phyloP scores from a whole-genome alignment of 331 rosid genomes.

The Pyrus hybrid region DNA sequence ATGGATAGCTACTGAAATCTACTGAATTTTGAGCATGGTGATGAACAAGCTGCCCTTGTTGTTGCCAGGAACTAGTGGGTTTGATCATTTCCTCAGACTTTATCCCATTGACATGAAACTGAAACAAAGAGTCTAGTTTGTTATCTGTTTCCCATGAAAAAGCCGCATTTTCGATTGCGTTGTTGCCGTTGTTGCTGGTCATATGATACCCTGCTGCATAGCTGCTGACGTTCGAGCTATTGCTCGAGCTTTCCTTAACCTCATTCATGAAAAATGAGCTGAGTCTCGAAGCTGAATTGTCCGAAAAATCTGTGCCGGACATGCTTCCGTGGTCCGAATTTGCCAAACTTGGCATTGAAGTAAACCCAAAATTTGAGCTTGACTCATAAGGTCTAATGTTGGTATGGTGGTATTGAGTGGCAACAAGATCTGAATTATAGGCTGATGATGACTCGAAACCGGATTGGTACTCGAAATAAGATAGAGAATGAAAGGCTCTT shows the following conservation, averaged over 20 bases:
- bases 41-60: constrained; percentile 30
- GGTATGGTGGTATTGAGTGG: background rate
- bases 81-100: constrained; percentile 48
- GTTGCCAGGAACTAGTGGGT: constrained; percentile 48
- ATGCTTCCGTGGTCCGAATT: constrained; percentile 54
- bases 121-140: constrained; percentile 59
- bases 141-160: constrained; percentile 56
- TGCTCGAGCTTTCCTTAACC: constrained; percentile 61
- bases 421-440: constrained; percentile 22
- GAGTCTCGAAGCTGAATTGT: constrained; percentile 50
- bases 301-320: constrained; percentile 58
- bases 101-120: constrained; percentile 41
- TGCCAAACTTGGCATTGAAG: constrained; percentile 69
- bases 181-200: constrained; percentile 5
- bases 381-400: constrained; percentile 16
- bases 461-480: constrained; percentile 49
- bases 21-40: constrained; percentile 46
- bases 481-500: constrained; percentile 47
- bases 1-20: constrained; percentile 73
- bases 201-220: constrained; percentile 40
- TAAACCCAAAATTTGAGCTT: constrained; percentile 40
- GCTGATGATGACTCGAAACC: constrained; percentile 14
- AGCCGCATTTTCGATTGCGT: constrained; percentile 36
- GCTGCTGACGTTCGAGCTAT: constrained; percentile 63
- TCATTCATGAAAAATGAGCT: constrained; percentile 44